Conservation (phyloP, 176 grass and related monocot species). For the Urochloa ruziziensis region DNA sequence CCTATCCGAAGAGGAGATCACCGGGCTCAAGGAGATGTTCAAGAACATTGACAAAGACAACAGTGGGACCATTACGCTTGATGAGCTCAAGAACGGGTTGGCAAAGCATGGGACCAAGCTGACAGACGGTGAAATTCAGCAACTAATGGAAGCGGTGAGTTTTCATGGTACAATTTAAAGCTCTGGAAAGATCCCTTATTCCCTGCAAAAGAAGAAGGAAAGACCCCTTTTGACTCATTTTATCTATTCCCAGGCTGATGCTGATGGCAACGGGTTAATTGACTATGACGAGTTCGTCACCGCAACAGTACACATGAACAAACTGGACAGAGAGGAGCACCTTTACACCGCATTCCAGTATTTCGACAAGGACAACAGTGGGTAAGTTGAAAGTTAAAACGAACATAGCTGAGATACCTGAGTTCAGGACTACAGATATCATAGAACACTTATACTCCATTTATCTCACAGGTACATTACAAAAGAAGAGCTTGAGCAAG, state of each 20-base stretch:
- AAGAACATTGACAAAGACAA: conserved; percentile 68
- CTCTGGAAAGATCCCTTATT: not conserved
- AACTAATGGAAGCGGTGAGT: conserved; percentile 66
- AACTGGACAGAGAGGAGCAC: conserved; percentile 61
- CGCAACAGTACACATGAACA: conserved; percentile 62
- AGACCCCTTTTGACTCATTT: not conserved
- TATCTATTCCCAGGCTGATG: conserved; percentile 39
- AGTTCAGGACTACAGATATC: not conserved
- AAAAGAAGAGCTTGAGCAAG: conserved; percentile 61
- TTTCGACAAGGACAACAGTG: conserved; percentile 66
- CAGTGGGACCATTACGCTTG: conserved; percentile 66
- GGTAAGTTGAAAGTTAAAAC: conserved; percentile 27
- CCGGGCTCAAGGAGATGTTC: conserved; percentile 71
- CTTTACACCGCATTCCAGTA: conserved; percentile 65
- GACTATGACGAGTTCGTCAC: conserved; percentile 65
- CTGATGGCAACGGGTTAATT: conserved; percentile 56
- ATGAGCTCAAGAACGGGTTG: conserved; percentile 60
- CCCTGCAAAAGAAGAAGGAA: too few species aligned
- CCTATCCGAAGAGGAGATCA: conserved; percentile 69
- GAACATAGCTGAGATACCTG: not conserved
- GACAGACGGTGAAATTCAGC: conserved; percentile 46
- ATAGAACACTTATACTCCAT: not conserved
- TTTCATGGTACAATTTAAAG: not conserved
- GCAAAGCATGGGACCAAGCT: conserved; percentile 64
- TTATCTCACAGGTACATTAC: conserved; percentile 47